Evolutionary conservation across 805 yeast genomes (phyloP), one percentile per base, ranked within the genome.

Genomic region (Lachancea dasiensis): DNA sequence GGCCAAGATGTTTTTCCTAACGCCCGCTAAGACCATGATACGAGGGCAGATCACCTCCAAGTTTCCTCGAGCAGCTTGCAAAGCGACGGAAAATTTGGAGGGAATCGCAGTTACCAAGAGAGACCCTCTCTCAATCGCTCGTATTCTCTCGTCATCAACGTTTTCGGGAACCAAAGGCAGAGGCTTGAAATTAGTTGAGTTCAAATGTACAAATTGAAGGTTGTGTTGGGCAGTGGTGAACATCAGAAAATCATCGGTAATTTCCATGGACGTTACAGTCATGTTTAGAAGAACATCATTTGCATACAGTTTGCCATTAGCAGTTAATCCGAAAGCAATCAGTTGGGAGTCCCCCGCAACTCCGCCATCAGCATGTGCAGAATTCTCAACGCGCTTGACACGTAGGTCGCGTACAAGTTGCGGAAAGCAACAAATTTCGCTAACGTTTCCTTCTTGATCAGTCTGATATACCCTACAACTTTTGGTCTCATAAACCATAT

Each of bases 21-120:
- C 94, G 16, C 81, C 92, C 9, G 84, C 73, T 27, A 92, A 65
- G 3, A 90, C 95, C 82, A 92, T 79, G 31, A 92, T 83, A 58
- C 98, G 73, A 10, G 99, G 98, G 52, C 77, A 80, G 14, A 92
- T 83, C 0, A 97, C 87, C 60, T 92, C 99, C 48, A 92, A 65
- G 53, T 92, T 92, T 44, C 99, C 99, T 58, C 99, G 75, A 42
- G 95, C 95, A 4, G 96, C 96, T 60, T 92, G 96, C 37, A 92
- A 67, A 3, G 86, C 78, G 14, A 94, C 87, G 1, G 89, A 73
- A 40, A 87, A 79, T 39, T 76, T 81, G 0, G 90, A 76, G 1
- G 97, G 96, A 52, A 87, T 81, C 2, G 77, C 76, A 27, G 87
- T 69, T 0, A 90, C 86, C 33, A 92, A 61, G n/a, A 83, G 50